A percentile compares a stretch with the other conserved stretches of the same genome.
phyloP scores from a whole-genome alignment of 2,329 filamentous ascomycete species.

The Didymella glomerata region DNA sequence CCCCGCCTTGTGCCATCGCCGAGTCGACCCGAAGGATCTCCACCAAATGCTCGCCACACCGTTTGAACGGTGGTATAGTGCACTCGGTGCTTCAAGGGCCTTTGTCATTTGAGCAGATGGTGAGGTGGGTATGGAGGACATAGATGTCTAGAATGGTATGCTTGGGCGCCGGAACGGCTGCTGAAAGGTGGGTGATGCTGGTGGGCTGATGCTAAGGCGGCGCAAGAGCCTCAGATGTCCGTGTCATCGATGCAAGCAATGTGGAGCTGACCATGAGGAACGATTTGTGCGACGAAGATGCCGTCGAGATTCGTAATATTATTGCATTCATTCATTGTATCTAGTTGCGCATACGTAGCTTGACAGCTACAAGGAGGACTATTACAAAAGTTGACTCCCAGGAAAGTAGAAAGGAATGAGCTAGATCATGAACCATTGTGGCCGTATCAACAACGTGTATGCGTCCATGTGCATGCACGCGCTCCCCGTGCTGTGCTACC shows the following conservation, averaged over 20 bases:
- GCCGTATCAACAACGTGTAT: constrained; percentile 4
- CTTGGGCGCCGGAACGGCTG: background rate
- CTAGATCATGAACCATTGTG: background rate
- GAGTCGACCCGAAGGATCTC: constrained; percentile 17
- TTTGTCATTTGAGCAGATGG: too few species aligned
- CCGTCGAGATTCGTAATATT: background rate
- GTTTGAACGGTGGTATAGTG: constrained; percentile 4
- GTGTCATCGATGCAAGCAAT: background rate
- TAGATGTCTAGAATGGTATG: too few species aligned
- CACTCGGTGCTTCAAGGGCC: background rate
- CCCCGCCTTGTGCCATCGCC: constrained; percentile 10
- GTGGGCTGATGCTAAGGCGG: background rate
- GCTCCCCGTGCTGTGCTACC: constrained; percentile 5
- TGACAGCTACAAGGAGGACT: background rate
- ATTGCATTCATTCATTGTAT: constrained; percentile 12
- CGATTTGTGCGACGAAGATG: background rate
- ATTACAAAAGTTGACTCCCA: background rate
- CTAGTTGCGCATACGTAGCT: constrained; percentile 1
- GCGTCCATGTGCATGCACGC: constrained; percentile 6
- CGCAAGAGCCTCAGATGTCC: background rate
- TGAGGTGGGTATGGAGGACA: too few species aligned
- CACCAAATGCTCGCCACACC: constrained; percentile 5
- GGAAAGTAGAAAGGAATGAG: background rate
- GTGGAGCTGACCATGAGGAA: background rate
- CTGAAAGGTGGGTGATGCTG: background rate